A percentile compares a stretch with the other conserved stretches of the same genome.
Conservation (phyloP, 2,329 filamentous ascomycete species). For the Aspergillus aculeatinus region DNA sequence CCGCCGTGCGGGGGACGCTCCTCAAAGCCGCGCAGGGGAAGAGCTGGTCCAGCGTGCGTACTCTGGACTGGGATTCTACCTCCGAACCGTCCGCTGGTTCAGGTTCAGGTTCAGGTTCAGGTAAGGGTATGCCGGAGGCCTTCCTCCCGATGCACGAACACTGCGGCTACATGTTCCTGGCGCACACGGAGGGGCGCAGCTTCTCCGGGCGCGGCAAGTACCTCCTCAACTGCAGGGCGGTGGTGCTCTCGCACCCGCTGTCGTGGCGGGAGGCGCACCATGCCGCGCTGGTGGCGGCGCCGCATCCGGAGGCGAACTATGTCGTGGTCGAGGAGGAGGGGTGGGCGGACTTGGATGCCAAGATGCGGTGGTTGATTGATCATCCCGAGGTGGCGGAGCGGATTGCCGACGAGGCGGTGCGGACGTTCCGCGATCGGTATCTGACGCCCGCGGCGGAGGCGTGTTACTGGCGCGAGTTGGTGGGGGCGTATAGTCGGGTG, state of each 20-base stretch:
- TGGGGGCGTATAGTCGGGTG: constrained; percentile 38
- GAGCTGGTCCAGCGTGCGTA: constrained; percentile 49
- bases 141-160: constrained; percentile 54
- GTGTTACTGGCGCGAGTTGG: constrained; percentile 56
- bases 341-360: constrained; percentile 56
- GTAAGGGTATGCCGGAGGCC: constrained; percentile 32
- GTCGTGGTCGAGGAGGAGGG: constrained; percentile 50
- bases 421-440: constrained; percentile 53
- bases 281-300: constrained; percentile 45
- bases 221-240: constrained; percentile 52
- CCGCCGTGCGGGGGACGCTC: constrained; percentile 40
- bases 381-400: constrained; percentile 46
- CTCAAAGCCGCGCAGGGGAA: constrained; percentile 40
- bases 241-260: constrained; percentile 51
- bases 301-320: constrained; percentile 51
- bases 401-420: constrained; percentile 52
- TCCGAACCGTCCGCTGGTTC: no score
- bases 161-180: constrained; percentile 55
- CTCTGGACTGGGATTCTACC: constrained; percentile 38
- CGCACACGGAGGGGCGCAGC: constrained; percentile 54
- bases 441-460: constrained; percentile 55
- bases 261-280: constrained; percentile 53
- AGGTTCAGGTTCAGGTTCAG: no score
- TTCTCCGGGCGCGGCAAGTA: constrained; percentile 57
- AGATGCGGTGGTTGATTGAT: constrained; percentile 45